Evolutionary conservation across 2,329 filamentous ascomycete genomes (phyloP).

Genomic region (Zalaria obscura): DNA sequence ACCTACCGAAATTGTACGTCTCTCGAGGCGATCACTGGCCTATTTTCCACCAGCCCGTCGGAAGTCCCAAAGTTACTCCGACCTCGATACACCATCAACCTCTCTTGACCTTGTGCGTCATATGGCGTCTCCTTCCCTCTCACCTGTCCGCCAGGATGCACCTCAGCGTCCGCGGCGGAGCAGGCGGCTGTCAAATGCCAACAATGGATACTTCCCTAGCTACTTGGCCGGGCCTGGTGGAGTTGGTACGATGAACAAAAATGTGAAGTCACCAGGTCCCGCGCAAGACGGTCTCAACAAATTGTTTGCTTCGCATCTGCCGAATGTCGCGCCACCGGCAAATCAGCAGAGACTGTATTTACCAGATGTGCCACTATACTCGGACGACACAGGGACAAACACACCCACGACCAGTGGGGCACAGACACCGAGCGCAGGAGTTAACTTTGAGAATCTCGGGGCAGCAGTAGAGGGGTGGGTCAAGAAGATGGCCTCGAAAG

Average conservation of each 20-base stretch:
- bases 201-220: constrained; percentile 22
- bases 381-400: constrained; percentile 16
- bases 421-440: constrained; percentile 9
- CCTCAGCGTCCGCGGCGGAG: constrained; percentile 24
- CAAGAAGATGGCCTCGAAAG: constrained; percentile 60
- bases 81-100: constrained; percentile 51
- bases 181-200: constrained; percentile 22
- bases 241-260: constrained; percentile 65
- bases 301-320: constrained; percentile 71
- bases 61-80: constrained; percentile 58
- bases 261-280: constrained; percentile 62
- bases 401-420: constrained; percentile 12
- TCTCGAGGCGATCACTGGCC: constrained; percentile 66
- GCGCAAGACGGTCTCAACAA: constrained; percentile 73
- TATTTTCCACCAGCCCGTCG: constrained; percentile 86
- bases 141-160: constrained; percentile 19
- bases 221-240: constrained; percentile 74
- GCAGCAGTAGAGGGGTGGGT: constrained; percentile 85
- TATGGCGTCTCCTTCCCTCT: constrained; percentile 14
- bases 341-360: constrained; percentile 43
- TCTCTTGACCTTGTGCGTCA: constrained; percentile 46
- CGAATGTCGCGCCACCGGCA: constrained; percentile 49
- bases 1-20: constrained; percentile 72
- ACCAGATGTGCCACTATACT: constrained; percentile 47
- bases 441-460: constrained; percentile 65